Percentiles rank a stretch among this genome's conserved stretches.
Conservation (phyloP, 768 basidiomycete genomes). For the Termitomyces sp. region DNA sequence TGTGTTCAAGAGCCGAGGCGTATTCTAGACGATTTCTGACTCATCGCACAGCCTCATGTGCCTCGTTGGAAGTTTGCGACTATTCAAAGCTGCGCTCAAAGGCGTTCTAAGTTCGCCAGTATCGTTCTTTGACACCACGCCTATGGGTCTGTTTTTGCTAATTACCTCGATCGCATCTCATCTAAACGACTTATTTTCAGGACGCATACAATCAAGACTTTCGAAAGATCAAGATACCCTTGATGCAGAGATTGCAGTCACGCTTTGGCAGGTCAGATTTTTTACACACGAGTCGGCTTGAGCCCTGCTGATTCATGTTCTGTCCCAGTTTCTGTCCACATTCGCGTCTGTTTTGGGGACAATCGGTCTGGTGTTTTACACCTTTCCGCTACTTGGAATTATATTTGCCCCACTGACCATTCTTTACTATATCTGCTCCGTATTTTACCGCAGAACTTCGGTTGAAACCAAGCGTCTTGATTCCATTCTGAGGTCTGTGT, state of each 20-base stretch:
- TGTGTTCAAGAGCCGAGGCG: not conserved
- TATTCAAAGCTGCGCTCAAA: slow-evolving; percentile 52
- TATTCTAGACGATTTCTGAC: not conserved
- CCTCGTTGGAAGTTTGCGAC: slow-evolving; percentile 34
- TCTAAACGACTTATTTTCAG: slow-evolving; percentile 21
- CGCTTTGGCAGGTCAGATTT: slow-evolving; percentile 36
- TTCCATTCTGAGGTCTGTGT: slow-evolving; percentile 50
- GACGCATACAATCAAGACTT: slow-evolving; percentile 49
- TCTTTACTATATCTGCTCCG: slow-evolving; percentile 46
- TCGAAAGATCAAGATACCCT: slow-evolving; percentile 60
- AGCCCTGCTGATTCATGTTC: not conserved
- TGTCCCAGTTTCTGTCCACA: slow-evolving; percentile 30
- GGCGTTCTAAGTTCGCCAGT: slow-evolving; percentile 55
- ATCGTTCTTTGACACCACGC: slow-evolving; percentile 72
- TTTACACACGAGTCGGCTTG: not conserved
- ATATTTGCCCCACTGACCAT: slow-evolving; percentile 49
- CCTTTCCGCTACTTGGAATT: slow-evolving; percentile 62
- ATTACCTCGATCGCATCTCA: not conserved
- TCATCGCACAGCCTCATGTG: slow-evolving; percentile 24
- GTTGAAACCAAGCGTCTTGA: slow-evolving; percentile 64
- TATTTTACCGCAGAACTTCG: slow-evolving; percentile 55
- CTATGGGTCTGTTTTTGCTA: slow-evolving; percentile 38
- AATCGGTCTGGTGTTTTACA: slow-evolving; percentile 57
- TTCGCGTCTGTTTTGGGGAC: slow-evolving; percentile 46
- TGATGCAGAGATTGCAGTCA: slow-evolving; percentile 43